phyloP scores from a whole-genome alignment of 2,329 filamentous ascomycete genomes.

The Aspergillus persii region DNA sequence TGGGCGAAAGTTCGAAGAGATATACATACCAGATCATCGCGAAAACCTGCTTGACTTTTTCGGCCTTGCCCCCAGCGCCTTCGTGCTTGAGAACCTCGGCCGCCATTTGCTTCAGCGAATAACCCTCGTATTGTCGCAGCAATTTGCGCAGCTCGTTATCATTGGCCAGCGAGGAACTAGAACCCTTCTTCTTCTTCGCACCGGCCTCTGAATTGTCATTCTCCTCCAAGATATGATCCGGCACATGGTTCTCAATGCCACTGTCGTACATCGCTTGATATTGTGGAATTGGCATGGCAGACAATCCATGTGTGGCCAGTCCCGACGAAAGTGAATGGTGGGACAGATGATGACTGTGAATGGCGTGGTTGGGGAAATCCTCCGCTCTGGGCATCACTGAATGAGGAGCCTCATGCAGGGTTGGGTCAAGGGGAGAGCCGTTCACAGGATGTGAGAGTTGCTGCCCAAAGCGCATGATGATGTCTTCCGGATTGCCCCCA shows the following conservation, averaged over 20 bases:
- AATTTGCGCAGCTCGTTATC: conserved; percentile 50
- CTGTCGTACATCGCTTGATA: conserved; percentile 43
- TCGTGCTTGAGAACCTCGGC: conserved; percentile 50
- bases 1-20: not conserved
- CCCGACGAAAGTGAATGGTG: conserved; percentile 38
- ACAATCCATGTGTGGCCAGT: conserved; percentile 32
- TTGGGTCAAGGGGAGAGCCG: conserved; percentile 35
- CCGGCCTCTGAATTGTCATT: conserved; percentile 46
- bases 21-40: conserved; percentile 53
- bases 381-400: conserved; percentile 36
- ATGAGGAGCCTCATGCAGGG: conserved; percentile 38
- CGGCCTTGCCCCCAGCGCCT: conserved; percentile 49
- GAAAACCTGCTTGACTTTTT: conserved; percentile 53
- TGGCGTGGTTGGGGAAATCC: conserved; percentile 36
- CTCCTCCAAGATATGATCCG: conserved; percentile 39
- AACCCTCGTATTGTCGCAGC: conserved; percentile 47
- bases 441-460: conserved; percentile 40
- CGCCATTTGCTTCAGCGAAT: conserved; percentile 47
- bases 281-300: conserved; percentile 34
- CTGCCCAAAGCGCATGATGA: conserved; percentile 45
- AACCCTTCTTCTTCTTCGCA: conserved; percentile 46
- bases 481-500: conserved; percentile 43
- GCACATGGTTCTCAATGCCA: conserved; percentile 42
- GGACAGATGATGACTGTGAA: conserved; percentile 34
- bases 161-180: conserved; percentile 48